Evolutionary conservation across 176 grass and related monocot genomes (phyloP), one percentile per base, ranked within the genome.

Genomic region (Eragrostis curvula): DNA sequence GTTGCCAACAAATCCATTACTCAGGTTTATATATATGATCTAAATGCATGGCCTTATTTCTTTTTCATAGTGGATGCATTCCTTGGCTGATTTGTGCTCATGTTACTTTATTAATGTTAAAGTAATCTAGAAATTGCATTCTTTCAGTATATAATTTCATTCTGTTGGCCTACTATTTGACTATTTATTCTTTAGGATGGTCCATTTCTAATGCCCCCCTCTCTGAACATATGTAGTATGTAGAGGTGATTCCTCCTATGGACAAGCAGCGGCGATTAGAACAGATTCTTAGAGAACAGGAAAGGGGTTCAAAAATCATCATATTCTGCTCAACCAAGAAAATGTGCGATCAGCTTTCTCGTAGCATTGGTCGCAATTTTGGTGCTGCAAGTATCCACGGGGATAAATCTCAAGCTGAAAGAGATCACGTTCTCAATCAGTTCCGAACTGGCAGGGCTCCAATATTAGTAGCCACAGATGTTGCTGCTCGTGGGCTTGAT

Each of bases 1-100:
- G 96, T 75, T 73, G 96, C 96, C 61, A 99, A 99, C 87, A 99
- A 99, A 83, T 93, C 96, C 23, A 99, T 99, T 39, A 99, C 93
- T 60, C 96, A 98, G 88, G 96, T 95, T 8, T 24, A 93, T 65
- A 24, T 12, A 36, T 59, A 55, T 62, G 7, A n/a, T 53, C 20
- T 55, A 65, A 73, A 45, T 82, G 72, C 30, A 62, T 70, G 71
- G 23, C 6, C 8, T 74, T 85, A 39, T 76, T 72, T 71, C 49
- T 83, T 70, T 75, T 29, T 82, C 70, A 18, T 64, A 43, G 27
- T 79, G 18, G 68, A 45, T 28, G 25, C 52, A 13, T 78, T 45
- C 30, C 28, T 72, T 71, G 74, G 11, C 27, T 72, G 75, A 43
- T 50, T 81, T 17, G 30, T 69, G 63, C 42, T 60, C 29, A 45